Evolutionary conservation across 1,139 yeast genomes (phyloP), one percentile per base, ranked within the genome.

Genomic region (Kodamaea arcana): DNA sequence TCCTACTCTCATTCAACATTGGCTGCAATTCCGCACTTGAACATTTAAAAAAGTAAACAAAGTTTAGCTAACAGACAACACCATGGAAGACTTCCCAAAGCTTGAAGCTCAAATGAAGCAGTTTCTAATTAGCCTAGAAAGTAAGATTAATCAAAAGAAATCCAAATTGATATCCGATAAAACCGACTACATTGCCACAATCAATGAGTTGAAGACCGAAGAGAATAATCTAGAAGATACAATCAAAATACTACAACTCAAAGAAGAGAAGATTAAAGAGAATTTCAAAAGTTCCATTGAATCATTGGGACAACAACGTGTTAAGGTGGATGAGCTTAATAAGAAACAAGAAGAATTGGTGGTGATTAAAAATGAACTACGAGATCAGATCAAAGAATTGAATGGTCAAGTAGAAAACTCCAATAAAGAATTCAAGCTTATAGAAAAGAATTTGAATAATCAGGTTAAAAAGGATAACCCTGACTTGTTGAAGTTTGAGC

Each of bases 401-500:
- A 47, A 54, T n/a, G 36, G 41, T 2, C 55, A 55, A 15, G 50
- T 60, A 2, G 44, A 44, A 13, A 34, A 39, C 8, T 42, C 60
- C 17, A 51, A 51, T 21, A 46, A 45, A 13, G 47, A 51, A 20
- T 45, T 56, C 22, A 37, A 41, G n/a, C 44, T 36, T 8, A 47
- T 51, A 5, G 50, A 50, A 31, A 42, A 40, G 31, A 44, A 46
- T 27, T 39, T 62, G 32, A 46, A 48, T 28, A 49, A 48, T 11
- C 66, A 65, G 40, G 44, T 52, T 18, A 50, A 54, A 18, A 52
- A 54, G 17, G 76, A 72, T 36, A 51, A 56, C 35, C 65, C 63
- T 4, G 66, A 70, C 34, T 58, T 73, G 15, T 48, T 60, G 25
- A 61, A 67, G 34, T 72, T 60, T 43, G 78, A 73, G 39, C 54